Evolutionary conservation across 78 protist genomes (phyloP), one percentile per base, ranked within the genome.

Genomic region (Thecamonas trahens): DNA sequence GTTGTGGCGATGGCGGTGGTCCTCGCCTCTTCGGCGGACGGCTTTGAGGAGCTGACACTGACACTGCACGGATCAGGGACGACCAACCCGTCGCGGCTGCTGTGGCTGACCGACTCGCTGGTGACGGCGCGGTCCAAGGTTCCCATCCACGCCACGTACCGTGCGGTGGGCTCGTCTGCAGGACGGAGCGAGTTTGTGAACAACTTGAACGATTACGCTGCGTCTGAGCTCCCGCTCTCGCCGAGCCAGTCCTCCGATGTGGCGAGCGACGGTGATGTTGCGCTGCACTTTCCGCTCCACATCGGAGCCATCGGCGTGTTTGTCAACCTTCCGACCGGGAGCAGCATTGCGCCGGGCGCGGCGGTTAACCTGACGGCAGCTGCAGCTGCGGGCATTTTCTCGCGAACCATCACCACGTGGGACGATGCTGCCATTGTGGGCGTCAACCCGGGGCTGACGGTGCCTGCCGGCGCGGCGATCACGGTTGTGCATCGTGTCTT

Each of bases 51-150:
- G n/a, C n/a, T n/a, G n/a, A n/a, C n/a, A n/a, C n/a, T n/a, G n/a
- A n/a, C n/a, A n/a, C 32, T 63, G 35, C 69, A 63, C 38, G 69
- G 69, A 13, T 47, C 58, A 22, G 69, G 69, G 14, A 63, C 57
- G 31, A 63, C 69, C 39, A 63, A 63, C 57, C 69, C 69, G 37
- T 26, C 22, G 38, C 47, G 67, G 18, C n/a, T 38, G 32, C 42
- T 61, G 17, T 61, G 67, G 67, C 14, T 42, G 67, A 7, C 31
- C 38, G 26, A 42, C 38, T 50, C 39, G 4, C 11, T 61, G n/a
- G 29, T 61, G 35, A 7, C 3, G 35, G 49, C 28, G 32, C 67
- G 67, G 38, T 18, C 26, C 67, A 37, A 40, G 52, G 34, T 26
- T 35, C 67, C 38, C 22, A 3, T 42, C 53, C 8, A 39, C 34